Evolutionary conservation across 1,284 basidiomycete species (phyloP), one percentile per base, ranked within the genome.

Genomic region (Apiotrichum sp.): DNA sequence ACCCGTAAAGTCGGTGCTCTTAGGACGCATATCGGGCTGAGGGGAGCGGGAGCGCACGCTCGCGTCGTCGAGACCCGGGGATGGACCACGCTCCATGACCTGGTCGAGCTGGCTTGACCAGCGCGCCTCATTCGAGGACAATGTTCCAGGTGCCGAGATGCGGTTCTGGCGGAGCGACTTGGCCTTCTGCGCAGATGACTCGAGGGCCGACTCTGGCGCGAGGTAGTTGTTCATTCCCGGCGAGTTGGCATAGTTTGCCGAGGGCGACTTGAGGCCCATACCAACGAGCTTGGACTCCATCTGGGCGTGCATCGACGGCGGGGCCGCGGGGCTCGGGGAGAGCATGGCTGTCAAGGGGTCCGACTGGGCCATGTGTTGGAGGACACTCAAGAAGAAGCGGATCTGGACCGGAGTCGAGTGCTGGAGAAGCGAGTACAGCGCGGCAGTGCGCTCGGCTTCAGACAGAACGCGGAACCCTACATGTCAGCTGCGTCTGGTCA

Each of bases 341-440:
- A 98, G 84, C 41, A 98, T 81, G 35, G 93, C 92, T 10, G 91
- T 92, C 86, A 97, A 93, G 9, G 95, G 96, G 76, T 98, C 95
- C 45, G 89, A 87, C 71, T 95, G 84, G 3, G 95, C 89, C 96
- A 98, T 98, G 78, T 98, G 96, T 75, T 98, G 93, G 47, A 98
- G 84, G 59, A 98, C 95, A 39, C 93, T 97, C 76, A 97, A 92
- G 79, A 98, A 98, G 81, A 98, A 98, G 62, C 96, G 84, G 70
- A 98, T 97, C 79, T 98, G 95, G 63, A 98, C 92, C 78, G 98
- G 95, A 35, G 95, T 98, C 66, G 92, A 93, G 80, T 96, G 93
- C 80, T 98, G 96, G 53, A 98, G 84, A 78, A 98, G 87, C 80
- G 91, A 95, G 81, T 98, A 98, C 69, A 98, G 86, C 74, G 95